Conservation (phyloP, 345 rosid species). For the Firmiana major region DNA sequence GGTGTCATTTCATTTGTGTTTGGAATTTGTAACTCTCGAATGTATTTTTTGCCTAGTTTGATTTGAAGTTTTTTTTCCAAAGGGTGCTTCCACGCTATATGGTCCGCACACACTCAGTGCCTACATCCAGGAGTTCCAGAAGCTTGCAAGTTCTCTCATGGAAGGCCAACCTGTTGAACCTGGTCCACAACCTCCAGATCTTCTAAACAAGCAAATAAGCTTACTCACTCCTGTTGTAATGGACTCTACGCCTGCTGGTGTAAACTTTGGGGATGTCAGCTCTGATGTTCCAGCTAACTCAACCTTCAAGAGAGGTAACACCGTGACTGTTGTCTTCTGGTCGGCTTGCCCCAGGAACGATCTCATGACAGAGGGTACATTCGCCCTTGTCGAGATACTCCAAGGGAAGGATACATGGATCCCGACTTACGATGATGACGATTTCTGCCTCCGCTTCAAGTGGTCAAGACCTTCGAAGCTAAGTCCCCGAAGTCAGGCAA, state of each 20-base stretch:
- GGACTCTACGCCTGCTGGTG: slow-evolving; percentile 71
- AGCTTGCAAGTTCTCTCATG: slow-evolving; percentile 63
- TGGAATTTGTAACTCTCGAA: not conserved
- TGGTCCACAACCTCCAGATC: slow-evolving; percentile 85
- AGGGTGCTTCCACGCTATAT: slow-evolving; percentile 94
- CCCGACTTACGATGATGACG: slow-evolving; percentile 88
- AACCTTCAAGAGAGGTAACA: slow-evolving; percentile 67
- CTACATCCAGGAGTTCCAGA: slow-evolving; percentile 88
- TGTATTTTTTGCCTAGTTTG: not conserved
- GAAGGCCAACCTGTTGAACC: slow-evolving; percentile 46
- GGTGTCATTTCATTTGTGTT: not conserved
- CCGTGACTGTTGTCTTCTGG: slow-evolving; percentile 73
- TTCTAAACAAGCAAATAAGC: slow-evolving; percentile 72
- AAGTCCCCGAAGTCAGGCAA: slow-evolving; percentile 66
- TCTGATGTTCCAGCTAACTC: slow-evolving; percentile 70
- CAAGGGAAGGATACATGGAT: slow-evolving; percentile 68
- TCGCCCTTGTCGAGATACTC: slow-evolving; percentile 79
- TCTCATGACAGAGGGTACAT: slow-evolving; percentile 90
- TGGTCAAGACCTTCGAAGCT: slow-evolving; percentile 81
- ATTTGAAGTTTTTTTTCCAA: slow-evolving; percentile 12
- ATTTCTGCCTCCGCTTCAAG: slow-evolving; percentile 78
- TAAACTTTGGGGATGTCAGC: slow-evolving; percentile 70
- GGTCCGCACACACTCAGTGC: slow-evolving; percentile 91
- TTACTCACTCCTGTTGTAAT: slow-evolving; percentile 81
- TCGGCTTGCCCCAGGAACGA: slow-evolving; percentile 95